Base-by-base conservation (phyloP, 176 grass and related monocot species). In the Musa troglodytarum region DNA sequence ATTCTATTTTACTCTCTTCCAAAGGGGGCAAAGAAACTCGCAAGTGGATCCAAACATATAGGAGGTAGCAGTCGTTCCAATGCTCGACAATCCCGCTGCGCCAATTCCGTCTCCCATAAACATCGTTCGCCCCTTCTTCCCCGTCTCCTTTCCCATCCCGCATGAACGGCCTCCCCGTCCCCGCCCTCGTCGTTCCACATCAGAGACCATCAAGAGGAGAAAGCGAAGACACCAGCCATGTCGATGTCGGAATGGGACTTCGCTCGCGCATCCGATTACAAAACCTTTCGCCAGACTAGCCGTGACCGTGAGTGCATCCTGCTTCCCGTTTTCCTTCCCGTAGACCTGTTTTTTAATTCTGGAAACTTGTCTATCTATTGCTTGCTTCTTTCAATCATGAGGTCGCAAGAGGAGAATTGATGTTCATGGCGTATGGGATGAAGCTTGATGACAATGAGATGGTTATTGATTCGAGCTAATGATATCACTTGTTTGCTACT, bases 261-360 rank as follows among this genome's bases (percentile, higher is more conserved):
- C 77, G 24, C 79, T 70, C 80, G 62, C 75, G 66, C 13, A 10
- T 49, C 81, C 53, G 92, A 96, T 56, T 85, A 87, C 84, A 93
- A 90, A 82, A 50, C 67, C 76, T 97, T 97, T 74, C 93, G 93
- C 69, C 92, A 93, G 29, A 54, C 85, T 76, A 86, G 87, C 66
- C 86, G 93, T 63, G 93, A 97, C 22, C 77, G 93, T 97, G 87
- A 75, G 93, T 69, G 1, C 59, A 43, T 43, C 34, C 34, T 43
- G 34, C 34, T 43, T 43, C 34, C 34, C 34, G 34, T 43, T 43
- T 43, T 43, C 34, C 34, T 43, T 43, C 34, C 34, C 6, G 34
- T 43, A 43, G 34, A 43, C 34, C 34, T 29, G 28, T 1, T 43
- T 43, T 43, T 43, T 43, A 43, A 5, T 43, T 43, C 34, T 43